Base-by-base conservation (phyloP, 352 stramenopile genomes). In the Peronosclerospora sorghi region DNA sequence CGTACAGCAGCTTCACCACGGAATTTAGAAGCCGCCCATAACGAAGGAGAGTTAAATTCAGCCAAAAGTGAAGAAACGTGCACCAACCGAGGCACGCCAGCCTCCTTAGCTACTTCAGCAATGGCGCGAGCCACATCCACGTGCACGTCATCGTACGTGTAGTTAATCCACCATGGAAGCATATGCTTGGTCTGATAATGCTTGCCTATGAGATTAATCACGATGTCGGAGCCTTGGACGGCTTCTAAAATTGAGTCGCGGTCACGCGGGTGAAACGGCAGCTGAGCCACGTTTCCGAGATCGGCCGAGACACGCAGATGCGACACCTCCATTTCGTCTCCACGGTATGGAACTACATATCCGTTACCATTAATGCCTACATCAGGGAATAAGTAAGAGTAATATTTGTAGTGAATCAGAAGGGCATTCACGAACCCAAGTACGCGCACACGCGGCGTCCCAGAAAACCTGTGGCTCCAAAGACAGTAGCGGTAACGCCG, bases 161-260 rank as follows among this genome's bases (percentile, higher is more conserved):
- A 98, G 69, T 97, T 88, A 80, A 93, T 95, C 76, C 82, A 92
- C 79, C 76, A 92, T 17, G 85, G 83, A 29, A 96, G 62, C 2
- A 96, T 63, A 61, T 96, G 81, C 69, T 95, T 96, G 24, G 94
- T 98, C 66, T 98, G 90, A 64, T 98, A 98, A 66, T 97, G 76
- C 59, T 98, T 98, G 36, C 95, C 95, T 40, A 98, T 83, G 8
- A 98, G 51, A 67, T 98, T 99, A 57, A 98, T 90, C 26, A 98
- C 95, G 49, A 97, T 71, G 53, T 98, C 93, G 24, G 83, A 88
- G 65, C 93, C 86, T 20, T 82, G 59, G 29, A 98, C 88, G 1
- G 90, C 77, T 28, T 96, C 68, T 29, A 74, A 66, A 39, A 98
- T 96, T 36, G 83, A 95, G 41, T 97, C 86, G 35, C 80, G 68